Conservation (phyloP, 2,329 filamentous ascomycete genomes). For the Periglandula ipomoeae region DNA sequence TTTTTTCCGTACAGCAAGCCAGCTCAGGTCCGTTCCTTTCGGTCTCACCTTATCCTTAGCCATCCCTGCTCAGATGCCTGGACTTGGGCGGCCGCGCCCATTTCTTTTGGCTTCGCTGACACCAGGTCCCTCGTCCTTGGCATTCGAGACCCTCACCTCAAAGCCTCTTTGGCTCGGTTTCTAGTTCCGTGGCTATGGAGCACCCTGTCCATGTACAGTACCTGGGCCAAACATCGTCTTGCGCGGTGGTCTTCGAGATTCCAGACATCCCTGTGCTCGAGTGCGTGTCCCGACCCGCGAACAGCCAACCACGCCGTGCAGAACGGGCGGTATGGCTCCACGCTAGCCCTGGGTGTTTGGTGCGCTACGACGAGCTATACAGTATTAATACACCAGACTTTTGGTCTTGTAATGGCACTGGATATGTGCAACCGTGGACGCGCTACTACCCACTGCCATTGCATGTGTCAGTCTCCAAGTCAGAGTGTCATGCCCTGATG, state of each 20-base stretch:
- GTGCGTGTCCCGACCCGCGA: no score
- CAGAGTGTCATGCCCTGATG: neutral
- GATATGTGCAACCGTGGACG: no score
- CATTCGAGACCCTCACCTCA: neutral
- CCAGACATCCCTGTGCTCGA: neutral
- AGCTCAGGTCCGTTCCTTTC: neutral
- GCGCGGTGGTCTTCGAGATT: neutral
- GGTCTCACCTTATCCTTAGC: neutral
- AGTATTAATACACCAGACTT: no score
- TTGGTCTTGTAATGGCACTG: no score
- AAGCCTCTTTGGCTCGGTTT: neutral
- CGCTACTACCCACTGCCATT: neutral
- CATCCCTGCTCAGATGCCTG: no score
- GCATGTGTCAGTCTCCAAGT: neutral
- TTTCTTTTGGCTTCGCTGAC: neutral
- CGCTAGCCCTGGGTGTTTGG: neutral
- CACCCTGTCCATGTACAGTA: neutral
- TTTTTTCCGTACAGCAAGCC: no score
- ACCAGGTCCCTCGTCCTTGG: neutral
- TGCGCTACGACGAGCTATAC: no score
- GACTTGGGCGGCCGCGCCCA: neutral
- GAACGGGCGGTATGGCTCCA: neutral
- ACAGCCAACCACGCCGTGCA: no score
- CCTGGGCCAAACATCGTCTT: neutral
- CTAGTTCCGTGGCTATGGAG: no score